Evolutionary conservation across 176 grass and related monocot genomes (phyloP).

Genomic region (Eleusine indica): DNA sequence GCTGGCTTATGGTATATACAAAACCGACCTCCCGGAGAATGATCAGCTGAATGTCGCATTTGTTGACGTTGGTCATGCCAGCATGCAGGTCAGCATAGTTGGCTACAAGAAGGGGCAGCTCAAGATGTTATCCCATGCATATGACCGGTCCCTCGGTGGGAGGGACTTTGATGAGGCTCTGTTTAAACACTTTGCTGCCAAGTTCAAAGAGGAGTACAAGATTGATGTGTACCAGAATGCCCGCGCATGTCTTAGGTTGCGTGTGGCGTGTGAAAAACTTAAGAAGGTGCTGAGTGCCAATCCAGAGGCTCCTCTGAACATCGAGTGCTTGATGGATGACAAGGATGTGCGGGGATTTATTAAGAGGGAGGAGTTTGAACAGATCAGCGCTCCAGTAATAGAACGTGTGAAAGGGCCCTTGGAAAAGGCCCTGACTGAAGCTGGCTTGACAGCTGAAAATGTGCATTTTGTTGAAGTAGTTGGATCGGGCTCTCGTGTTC

Average conservation of each 20-base stretch:
- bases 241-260: constrained; percentile 51
- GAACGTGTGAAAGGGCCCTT: constrained; percentile 61
- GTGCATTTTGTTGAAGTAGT: constrained; percentile 69
- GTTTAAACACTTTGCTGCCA: constrained; percentile 62
- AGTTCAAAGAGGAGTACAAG: constrained; percentile 71
- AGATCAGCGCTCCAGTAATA: constrained; percentile 54
- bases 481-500: constrained; percentile 78
- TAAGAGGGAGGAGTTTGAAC: constrained; percentile 77
- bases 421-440: constrained; percentile 62
- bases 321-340: constrained; percentile 73
- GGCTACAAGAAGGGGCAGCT: constrained; percentile 65
- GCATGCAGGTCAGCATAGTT: constrained; percentile 84
- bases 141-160: constrained; percentile 71
- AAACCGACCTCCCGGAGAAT: constrained; percentile 75
- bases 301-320: constrained; percentile 62
- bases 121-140: constrained; percentile 63
- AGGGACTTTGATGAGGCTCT: constrained; percentile 80
- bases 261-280: constrained; percentile 66
- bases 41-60: constrained; percentile 80
- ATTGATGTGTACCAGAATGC: constrained; percentile 81
- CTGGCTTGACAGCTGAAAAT: constrained; percentile 33
- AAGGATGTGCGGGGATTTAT: constrained; percentile 75
- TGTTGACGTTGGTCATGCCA: constrained; percentile 82
- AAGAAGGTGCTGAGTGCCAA: constrained; percentile 75
- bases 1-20: constrained; percentile 88